phyloP scores from a whole-genome alignment of 2,329 filamentous ascomycete genomes.

The Aspergillus intermedius region DNA sequence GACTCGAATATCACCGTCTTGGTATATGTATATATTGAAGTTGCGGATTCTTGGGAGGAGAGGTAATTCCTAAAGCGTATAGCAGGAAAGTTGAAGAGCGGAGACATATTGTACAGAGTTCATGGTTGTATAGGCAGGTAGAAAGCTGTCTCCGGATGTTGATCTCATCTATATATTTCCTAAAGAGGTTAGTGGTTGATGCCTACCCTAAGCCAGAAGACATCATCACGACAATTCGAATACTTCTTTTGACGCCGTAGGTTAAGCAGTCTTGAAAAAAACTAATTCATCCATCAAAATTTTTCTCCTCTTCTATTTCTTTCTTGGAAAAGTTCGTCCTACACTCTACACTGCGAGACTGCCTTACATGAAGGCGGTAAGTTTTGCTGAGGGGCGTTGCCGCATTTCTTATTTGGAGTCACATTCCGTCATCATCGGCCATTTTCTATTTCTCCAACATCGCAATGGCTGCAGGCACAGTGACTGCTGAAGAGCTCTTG shows the following conservation, averaged over 20 bases:
- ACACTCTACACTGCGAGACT: too few relatives aligned
- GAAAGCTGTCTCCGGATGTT: background rate
- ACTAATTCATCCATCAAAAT: too few relatives aligned
- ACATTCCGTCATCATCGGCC: background rate
- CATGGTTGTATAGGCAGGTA: too few relatives aligned
- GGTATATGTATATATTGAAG: too few relatives aligned
- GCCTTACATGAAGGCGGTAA: background rate
- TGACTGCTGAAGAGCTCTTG: slow-evolving; percentile 33
- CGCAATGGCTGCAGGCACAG: slow-evolving; percentile 16
- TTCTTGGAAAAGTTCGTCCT: background rate
- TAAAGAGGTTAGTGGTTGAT: background rate
- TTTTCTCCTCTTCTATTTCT: background rate
- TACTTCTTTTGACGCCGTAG: too few relatives aligned
- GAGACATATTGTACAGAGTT: too few relatives aligned
- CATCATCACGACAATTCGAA: background rate
- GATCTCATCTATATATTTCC: background rate
- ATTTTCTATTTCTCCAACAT: background rate
- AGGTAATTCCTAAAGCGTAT: too few relatives aligned
- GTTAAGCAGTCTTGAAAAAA: too few relatives aligned
- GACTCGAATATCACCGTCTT: too few relatives aligned
- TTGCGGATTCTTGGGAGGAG: too few relatives aligned
- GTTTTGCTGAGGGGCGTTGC: background rate
- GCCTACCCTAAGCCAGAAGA: background rate
- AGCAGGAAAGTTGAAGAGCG: too few relatives aligned
- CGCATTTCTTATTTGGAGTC: background rate